Evolutionary conservation across 345 rosid genomes (phyloP).

Genomic region (Hibiscus syriacus): DNA sequence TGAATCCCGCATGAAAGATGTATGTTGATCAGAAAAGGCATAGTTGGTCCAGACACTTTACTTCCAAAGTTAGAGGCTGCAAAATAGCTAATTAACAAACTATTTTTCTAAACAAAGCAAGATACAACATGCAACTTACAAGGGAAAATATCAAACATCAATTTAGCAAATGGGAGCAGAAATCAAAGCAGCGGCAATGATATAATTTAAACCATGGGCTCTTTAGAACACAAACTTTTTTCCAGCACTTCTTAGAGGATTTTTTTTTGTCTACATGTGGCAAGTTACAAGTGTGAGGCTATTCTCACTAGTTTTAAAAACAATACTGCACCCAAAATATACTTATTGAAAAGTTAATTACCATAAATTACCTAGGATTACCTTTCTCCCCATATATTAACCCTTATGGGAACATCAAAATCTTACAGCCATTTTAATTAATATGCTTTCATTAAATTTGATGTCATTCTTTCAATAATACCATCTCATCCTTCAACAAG

Average conservation of each 20-base stretch:
- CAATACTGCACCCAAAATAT: background rate
- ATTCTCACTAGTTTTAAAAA: too few relatives aligned
- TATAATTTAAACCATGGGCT: background rate
- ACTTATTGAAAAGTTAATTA: background rate
- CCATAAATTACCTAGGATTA: background rate
- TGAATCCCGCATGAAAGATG: background rate
- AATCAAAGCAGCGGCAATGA: background rate
- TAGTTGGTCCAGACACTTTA: background rate
- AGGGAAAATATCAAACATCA: background rate
- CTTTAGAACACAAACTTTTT: background rate
- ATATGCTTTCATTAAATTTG: background rate
- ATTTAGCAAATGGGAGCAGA: background rate
- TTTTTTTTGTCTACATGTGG: background rate
- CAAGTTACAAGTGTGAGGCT: too few relatives aligned
- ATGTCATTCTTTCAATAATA: background rate
- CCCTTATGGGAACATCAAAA: too few relatives aligned
- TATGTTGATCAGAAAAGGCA: background rate
- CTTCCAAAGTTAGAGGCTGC: background rate
- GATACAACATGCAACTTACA: background rate
- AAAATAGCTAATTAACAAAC: background rate
- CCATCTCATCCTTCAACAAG: background rate
- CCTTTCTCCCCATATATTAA: conserved; percentile 15
- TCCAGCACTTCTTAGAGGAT: background rate
- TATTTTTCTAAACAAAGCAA: background rate
- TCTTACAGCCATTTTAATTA: background rate